These are phyloP conservation scores for Tripterygium wilfordii DNA, from an alignment of 177 flowering plant species.

Conservation along the genomic window DNA sequence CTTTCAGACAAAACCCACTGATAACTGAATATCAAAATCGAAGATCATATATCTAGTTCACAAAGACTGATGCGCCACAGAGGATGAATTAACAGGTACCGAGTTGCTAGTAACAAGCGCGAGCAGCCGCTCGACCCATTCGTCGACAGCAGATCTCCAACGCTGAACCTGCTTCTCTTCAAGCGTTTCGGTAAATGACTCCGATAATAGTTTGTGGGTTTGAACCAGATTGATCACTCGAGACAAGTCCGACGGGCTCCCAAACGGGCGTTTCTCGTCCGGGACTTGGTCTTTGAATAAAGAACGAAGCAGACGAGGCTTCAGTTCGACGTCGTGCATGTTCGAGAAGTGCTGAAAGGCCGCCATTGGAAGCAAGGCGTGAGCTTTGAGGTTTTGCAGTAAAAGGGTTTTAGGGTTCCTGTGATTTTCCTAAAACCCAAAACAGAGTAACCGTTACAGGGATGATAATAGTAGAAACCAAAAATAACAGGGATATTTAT, in stretches of 20 bases:
- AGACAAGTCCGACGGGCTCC: slow-evolving; percentile 30
- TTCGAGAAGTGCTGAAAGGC: slow-evolving; percentile 19
- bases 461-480: no score
- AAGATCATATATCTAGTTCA: no score
- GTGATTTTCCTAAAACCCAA: not conserved
- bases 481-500: no score
- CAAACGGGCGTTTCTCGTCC: slow-evolving; percentile 45
- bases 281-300: slow-evolving; percentile 46
- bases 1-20: no score
- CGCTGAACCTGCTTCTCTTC: slow-evolving; percentile 24
- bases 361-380: slow-evolving; percentile 31
- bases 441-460: no score
- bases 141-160: slow-evolving; percentile 65
- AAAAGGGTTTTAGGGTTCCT: not conserved
- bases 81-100: slow-evolving; percentile 46
- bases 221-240: slow-evolving; percentile 37
- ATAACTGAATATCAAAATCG: no score
- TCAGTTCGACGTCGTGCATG: slow-evolving; percentile 50
- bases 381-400: no score
- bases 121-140: slow-evolving; percentile 52
- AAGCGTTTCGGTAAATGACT: slow-evolving; percentile 19
- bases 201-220: slow-evolving; percentile 54
- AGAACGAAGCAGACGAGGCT: slow-evolving; percentile 55
- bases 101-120: slow-evolving; percentile 40
- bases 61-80: no score